A percentile compares a stretch with the other conserved stretches of the same genome.
Conservation (phyloP, 306 rosid genomes). For the Rosa rugosa region DNA sequence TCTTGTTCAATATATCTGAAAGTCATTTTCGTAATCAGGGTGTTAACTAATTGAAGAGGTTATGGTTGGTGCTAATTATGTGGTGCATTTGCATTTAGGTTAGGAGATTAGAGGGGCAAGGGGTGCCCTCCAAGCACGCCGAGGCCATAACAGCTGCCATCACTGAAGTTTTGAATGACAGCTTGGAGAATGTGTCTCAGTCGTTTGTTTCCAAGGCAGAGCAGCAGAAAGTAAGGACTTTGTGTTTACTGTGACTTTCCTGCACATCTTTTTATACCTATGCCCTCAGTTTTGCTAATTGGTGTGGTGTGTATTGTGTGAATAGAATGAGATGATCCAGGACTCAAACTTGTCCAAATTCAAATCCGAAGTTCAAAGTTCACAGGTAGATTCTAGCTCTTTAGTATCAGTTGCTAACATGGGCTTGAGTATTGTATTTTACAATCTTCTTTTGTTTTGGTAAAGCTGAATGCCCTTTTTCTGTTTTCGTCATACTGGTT, state of each 20-base stretch:
- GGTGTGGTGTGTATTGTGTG: constrained; percentile 11
- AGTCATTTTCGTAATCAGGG: neutral
- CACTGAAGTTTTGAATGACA: constrained; percentile 82
- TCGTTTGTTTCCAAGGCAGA: constrained; percentile 81
- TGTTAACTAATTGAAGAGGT: neutral
- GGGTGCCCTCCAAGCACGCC: constrained; percentile 78
- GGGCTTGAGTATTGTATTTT: neutral
- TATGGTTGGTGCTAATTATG: neutral
- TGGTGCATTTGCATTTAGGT: constrained; percentile 45
- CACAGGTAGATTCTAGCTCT: constrained; percentile 58
- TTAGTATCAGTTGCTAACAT: neutral
- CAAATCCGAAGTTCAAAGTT: constrained; percentile 89
- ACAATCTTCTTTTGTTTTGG: neutral
- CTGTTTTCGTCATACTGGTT: neutral
- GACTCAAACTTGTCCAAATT: constrained; percentile 81
- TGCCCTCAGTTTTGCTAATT: neutral
- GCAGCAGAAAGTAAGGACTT: constrained; percentile 71
- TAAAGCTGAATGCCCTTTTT: neutral
- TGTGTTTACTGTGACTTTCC: neutral
- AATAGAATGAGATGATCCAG: constrained; percentile 71
- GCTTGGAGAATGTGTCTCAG: constrained; percentile 74
- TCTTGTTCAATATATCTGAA: neutral
- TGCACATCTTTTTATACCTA: neutral
- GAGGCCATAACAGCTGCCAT: constrained; percentile 94
- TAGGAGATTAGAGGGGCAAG: constrained; percentile 81